Conservation (phyloP, 2,329 filamentous ascomycete genomes). For the Fusarium burgessii region DNA sequence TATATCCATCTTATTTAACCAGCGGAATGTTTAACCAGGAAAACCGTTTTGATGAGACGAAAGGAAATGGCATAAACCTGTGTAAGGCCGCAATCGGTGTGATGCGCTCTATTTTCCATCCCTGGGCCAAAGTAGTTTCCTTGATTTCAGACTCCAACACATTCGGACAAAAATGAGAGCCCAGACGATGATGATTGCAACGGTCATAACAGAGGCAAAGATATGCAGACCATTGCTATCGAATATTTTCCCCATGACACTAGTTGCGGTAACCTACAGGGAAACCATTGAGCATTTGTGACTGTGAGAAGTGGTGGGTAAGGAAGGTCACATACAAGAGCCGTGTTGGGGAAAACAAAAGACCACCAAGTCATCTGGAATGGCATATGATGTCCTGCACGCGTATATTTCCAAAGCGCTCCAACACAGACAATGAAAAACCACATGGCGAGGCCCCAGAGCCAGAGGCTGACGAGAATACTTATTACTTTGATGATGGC, state of each 20-base stretch:
- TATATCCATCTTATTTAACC: background rate
- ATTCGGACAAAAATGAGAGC: conserved; percentile 76
- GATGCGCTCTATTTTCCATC: conserved; percentile 53
- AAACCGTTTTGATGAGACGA: background rate
- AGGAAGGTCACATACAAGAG: conserved; percentile 58
- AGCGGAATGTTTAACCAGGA: too few relatives aligned
- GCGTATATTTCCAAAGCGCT: conserved; percentile 76
- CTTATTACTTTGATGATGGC: conserved; percentile 61
- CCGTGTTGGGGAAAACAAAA: conserved; percentile 85
- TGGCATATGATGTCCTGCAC: conserved; percentile 68
- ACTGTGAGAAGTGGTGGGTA: background rate
- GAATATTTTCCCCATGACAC: conserved; percentile 74
- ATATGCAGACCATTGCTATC: conserved; percentile 70
- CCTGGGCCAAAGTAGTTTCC: conserved; percentile 82
- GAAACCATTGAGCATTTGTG: background rate
- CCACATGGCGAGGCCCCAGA: conserved; percentile 86
- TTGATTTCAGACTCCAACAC: conserved; percentile 73
- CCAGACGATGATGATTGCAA: conserved; percentile 76
- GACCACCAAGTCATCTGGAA: conserved; percentile 91
- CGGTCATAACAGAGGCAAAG: conserved; percentile 75
- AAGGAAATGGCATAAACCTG: background rate
- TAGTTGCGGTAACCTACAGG: conserved; percentile 73
- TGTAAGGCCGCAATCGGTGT: background rate
- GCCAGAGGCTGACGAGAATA: conserved; percentile 78
- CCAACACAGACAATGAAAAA: conserved; percentile 86